Conservation (phyloP, 1,284 basidiomycete species). For the Leccinum griseonigrum region DNA sequence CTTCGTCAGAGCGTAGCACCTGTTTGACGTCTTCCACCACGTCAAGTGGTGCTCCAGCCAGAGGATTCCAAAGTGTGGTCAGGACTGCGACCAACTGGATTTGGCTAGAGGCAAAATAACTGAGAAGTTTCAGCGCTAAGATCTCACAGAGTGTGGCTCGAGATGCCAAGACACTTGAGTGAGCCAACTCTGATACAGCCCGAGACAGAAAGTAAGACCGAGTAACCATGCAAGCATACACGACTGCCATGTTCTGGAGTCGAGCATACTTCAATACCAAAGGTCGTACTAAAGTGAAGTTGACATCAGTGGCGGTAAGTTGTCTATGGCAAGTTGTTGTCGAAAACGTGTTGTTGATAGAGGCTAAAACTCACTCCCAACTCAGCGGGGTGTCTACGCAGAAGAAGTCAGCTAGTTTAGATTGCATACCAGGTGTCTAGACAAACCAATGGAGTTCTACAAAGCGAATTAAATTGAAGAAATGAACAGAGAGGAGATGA, state of each 20-base stretch:
- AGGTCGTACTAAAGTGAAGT: constrained; percentile 80
- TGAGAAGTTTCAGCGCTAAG: constrained; percentile 81
- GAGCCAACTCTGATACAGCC: constrained; percentile 57
- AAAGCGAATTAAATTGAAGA: constrained; percentile 9
- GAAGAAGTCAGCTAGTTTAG: constrained; percentile 14
- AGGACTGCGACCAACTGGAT: constrained; percentile 72
- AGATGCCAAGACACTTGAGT: constrained; percentile 67
- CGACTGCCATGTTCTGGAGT: constrained; percentile 67
- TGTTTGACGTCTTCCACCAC: constrained; percentile 63
- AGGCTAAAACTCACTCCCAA: constrained; percentile 66
- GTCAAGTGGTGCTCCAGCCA: constrained; percentile 72
- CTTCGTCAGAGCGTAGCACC: constrained; percentile 52
- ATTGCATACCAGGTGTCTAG: neutral
- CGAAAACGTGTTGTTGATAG: neutral
- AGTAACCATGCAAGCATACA: constrained; percentile 73
- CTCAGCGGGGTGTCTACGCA: constrained; percentile 68
- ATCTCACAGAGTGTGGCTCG: constrained; percentile 81
- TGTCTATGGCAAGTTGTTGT: constrained; percentile 44
- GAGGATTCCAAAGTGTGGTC: constrained; percentile 77
- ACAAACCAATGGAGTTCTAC: constrained; percentile 30
- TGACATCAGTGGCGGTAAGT: constrained; percentile 79
- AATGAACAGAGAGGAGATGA: constrained; percentile 8
- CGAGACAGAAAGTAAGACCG: constrained; percentile 52
- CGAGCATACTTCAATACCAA: constrained; percentile 77
- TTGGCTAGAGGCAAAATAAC: constrained; percentile 67